These are phyloP conservation scores for Irpex lacteus DNA, from an alignment of 1,284 basidiomycete genomes.

Conservation along the genomic window DNA sequence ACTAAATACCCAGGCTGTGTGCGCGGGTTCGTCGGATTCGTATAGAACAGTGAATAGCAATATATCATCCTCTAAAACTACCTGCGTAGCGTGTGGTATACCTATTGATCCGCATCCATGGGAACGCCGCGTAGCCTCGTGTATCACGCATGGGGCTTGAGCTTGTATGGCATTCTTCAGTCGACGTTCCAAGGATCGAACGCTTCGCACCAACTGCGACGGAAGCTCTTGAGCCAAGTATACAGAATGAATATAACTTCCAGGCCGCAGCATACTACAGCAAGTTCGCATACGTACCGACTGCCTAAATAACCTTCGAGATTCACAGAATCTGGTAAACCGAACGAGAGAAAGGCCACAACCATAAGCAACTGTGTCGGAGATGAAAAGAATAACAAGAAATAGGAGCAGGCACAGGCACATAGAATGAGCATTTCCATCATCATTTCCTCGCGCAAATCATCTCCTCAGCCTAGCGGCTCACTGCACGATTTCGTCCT, in stretches of 20 bases:
- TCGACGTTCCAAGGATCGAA: not conserved
- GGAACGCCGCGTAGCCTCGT: not conserved
- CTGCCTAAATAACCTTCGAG: not conserved
- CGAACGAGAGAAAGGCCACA: not conserved
- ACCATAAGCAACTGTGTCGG: not conserved
- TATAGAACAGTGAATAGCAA: not conserved
- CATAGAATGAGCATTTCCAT: not conserved
- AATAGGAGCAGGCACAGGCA: not conserved
- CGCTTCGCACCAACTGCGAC: not conserved
- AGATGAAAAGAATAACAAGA: not conserved
- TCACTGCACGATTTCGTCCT: slow-evolving; percentile 59
- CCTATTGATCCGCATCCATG: not conserved
- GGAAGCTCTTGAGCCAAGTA: not conserved
- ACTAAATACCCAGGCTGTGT: not conserved
- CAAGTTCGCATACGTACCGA: not conserved
- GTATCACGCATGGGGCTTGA: not conserved
- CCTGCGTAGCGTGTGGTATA: not conserved
- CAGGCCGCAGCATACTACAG: not conserved
- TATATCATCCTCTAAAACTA: not conserved
- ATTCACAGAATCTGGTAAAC: not conserved
- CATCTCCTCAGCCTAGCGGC: not conserved
- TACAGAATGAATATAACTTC: not conserved
- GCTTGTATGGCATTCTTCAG: not conserved
- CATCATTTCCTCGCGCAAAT: not conserved
- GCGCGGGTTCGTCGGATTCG: too few species aligned